Conservation (phyloP, 208 protist species). For the Tritrichomonas foetus region DNA sequence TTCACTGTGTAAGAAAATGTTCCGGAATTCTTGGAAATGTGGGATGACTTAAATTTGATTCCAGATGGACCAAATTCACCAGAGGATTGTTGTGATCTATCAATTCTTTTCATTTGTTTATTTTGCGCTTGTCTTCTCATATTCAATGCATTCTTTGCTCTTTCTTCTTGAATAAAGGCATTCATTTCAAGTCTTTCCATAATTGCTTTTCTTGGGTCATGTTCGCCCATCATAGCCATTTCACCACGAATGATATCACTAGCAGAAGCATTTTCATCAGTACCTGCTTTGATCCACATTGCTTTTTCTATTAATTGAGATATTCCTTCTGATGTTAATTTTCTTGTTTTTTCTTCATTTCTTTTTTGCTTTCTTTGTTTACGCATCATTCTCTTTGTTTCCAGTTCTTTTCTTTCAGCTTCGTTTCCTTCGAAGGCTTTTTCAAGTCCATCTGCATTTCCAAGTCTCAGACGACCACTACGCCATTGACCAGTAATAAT, state of each 20-base stretch:
- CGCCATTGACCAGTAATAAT: conserved; percentile 36
- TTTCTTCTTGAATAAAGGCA: background rate
- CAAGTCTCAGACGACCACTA: background rate
- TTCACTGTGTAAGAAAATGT: too few species aligned
- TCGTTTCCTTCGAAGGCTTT: conserved; percentile 8
- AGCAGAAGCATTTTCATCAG: background rate
- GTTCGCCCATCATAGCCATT: background rate
- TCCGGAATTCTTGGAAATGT: too few species aligned
- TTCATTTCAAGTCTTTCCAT: background rate
- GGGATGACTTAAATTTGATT: too few species aligned
- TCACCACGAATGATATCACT: background rate
- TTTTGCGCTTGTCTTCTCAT: background rate
- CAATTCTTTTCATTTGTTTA: background rate
- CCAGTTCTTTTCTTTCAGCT: background rate
- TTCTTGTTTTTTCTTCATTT: background rate
- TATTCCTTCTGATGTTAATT: background rate
- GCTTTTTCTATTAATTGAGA: background rate
- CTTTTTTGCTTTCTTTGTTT: conserved; percentile 23
- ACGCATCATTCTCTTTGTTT: background rate
- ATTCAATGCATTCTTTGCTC: background rate
- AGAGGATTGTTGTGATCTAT: background rate
- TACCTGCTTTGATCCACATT: background rate
- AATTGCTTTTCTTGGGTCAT: background rate
- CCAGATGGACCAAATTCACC: too few species aligned
- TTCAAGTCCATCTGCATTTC: background rate